These are phyloP conservation scores for Myxozyma mucilagina DNA, from an alignment of 805 yeast species.

Conservation along the genomic window DNA sequence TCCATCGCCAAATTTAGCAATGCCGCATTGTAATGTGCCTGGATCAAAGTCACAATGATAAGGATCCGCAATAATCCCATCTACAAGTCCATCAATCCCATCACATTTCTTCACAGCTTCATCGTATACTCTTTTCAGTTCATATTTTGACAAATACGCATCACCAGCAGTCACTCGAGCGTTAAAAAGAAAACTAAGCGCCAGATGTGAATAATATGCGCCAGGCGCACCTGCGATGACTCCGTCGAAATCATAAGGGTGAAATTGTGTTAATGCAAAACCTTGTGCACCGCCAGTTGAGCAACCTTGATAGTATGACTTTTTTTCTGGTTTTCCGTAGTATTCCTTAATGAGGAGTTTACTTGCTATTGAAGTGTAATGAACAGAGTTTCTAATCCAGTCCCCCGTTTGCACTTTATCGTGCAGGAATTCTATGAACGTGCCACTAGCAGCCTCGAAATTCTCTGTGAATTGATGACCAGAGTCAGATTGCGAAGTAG, in stretches of 20 bases:
- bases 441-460: neutral
- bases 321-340: constrained; percentile 3
- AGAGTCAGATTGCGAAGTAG: neutral
- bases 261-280: constrained; percentile 2
- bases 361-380: neutral
- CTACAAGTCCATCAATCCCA: constrained; percentile 12
- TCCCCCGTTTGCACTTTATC: neutral
- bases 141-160: neutral
- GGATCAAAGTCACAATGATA: constrained; percentile 6
- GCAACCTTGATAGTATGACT: constrained; percentile 19
- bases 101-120: constrained; percentile 6
- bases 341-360: constrained; percentile 4
- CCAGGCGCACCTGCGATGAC: constrained; percentile 19
- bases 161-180: neutral
- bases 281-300: constrained; percentile 17
- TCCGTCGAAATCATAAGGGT: constrained; percentile 19
- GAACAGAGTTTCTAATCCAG: neutral
- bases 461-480: neutral
- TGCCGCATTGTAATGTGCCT: constrained; percentile 2
- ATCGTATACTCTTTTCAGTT: neutral
- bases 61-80: constrained; percentile 19
- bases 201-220: neutral
- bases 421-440: neutral
- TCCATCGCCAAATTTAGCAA: neutral
- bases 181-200: neutral